These are phyloP conservation scores for Cercospora zeae-maydis DNA, from an alignment of 2,329 filamentous ascomycete genomes.

Conservation along the genomic window DNA sequence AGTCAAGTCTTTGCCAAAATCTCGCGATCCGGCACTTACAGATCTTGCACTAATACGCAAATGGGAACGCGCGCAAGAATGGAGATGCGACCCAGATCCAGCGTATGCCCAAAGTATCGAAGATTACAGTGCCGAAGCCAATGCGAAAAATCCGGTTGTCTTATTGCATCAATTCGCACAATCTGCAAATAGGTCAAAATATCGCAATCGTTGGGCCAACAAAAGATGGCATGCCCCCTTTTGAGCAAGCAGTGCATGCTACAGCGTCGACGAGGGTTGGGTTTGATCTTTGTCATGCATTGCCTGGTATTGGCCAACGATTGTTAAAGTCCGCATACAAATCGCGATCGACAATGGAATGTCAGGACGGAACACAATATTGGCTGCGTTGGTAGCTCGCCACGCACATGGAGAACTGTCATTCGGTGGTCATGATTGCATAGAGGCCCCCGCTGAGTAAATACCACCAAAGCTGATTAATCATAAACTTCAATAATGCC, in stretches of 20 bases:
- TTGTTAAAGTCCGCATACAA: background rate
- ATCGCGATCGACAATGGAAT: background rate
- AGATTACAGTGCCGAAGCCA: slow-evolving; percentile 5
- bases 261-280: background rate
- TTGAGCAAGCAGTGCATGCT: background rate
- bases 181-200: background rate
- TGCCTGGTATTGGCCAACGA: background rate
- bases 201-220: background rate
- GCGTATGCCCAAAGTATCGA: background rate
- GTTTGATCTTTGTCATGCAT: background rate
- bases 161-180: background rate
- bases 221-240: slow-evolving; percentile 3
- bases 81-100: slow-evolving; percentile 4
- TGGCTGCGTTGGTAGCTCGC: background rate
- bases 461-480: background rate
- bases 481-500: background rate
- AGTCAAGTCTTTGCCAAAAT: background rate
- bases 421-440: background rate
- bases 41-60: background rate
- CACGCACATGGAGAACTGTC: background rate
- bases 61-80: slow-evolving; percentile 4
- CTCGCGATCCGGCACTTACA: background rate
- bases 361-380: background rate
- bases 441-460: background rate
- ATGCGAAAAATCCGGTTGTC: background rate